Conservation (phyloP, 805 yeast genomes). For the Grigorovia transvaalensis region DNA sequence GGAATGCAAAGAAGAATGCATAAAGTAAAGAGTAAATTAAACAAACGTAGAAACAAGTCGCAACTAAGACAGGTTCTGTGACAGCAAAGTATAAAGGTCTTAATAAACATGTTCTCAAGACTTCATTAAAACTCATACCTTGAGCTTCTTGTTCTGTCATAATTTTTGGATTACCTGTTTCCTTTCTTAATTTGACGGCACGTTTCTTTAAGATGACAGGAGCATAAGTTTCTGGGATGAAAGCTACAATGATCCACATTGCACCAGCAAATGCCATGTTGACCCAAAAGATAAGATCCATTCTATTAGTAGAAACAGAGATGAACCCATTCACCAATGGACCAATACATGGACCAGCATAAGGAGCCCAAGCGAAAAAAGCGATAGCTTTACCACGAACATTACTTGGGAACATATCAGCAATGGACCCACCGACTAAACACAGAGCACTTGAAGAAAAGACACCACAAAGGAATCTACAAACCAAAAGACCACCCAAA, state of each 20-base stretch:
- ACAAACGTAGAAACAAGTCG: slow-evolving; percentile 79
- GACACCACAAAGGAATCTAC: slow-evolving; percentile 82
- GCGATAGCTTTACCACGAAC: slow-evolving; percentile 86
- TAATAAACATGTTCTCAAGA: slow-evolving; percentile 59
- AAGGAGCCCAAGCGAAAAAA: slow-evolving; percentile 84
- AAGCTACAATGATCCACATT: slow-evolving; percentile 55
- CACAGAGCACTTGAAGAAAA: slow-evolving; percentile 76
- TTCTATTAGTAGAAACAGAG: slow-evolving; percentile 54
- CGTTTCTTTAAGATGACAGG: slow-evolving; percentile 64
- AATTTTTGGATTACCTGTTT: slow-evolving; percentile 72
- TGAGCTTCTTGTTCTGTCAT: slow-evolving; percentile 91
- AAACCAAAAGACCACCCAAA: slow-evolving; percentile 68
- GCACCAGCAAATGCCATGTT: slow-evolving; percentile 87
- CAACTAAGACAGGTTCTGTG: slow-evolving; percentile 77
- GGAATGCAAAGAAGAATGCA: slow-evolving; percentile 93
- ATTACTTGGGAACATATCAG: slow-evolving; percentile 75
- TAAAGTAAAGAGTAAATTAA: slow-evolving; percentile 82
- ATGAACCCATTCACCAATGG: slow-evolving; percentile 84
- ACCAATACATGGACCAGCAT: slow-evolving; percentile 86
- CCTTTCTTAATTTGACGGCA: slow-evolving; percentile 58
- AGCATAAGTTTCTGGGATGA: slow-evolving; percentile 85
- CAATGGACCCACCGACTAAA: slow-evolving; percentile 83
- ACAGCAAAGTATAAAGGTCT: slow-evolving; percentile 71
- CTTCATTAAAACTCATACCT: slow-evolving; percentile 57
- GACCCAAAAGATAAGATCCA: slow-evolving; percentile 76